Conservation (phyloP, 2,329 filamentous ascomycete genomes). For the Xylariales sp. region DNA sequence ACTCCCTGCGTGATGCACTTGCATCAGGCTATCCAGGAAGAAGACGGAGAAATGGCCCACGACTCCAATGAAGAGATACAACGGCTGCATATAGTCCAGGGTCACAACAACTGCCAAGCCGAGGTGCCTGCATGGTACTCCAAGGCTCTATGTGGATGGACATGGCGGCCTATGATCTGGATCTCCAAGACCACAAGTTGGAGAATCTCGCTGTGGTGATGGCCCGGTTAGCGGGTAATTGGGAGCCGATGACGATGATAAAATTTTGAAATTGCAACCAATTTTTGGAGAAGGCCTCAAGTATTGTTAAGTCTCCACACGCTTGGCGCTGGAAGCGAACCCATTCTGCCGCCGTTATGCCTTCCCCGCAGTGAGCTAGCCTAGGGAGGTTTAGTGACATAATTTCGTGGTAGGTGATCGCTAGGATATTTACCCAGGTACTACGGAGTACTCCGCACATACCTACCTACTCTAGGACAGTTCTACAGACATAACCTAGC, state of each 20-base stretch:
- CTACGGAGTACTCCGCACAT: no score
- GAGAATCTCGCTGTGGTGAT: not conserved
- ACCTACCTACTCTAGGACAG: no score
- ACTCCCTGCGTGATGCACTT: not conserved
- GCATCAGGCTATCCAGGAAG: slow-evolving; percentile 3
- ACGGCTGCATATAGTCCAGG: not conserved
- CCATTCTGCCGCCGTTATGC: not conserved
- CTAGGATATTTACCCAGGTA: no score
- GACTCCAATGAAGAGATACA: not conserved
- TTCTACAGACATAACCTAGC: no score
- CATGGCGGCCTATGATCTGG: no score
- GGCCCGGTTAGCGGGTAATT: slow-evolving; percentile 9
- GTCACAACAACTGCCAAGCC: not conserved
- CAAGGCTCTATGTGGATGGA: slow-evolving; percentile 1
- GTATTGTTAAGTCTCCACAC: not conserved
- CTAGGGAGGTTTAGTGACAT: no score
- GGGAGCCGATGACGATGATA: not conserved
- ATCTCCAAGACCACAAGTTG: not conserved
- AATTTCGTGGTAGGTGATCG: no score
- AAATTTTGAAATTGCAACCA: not conserved
- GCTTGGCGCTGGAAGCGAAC: not conserved
- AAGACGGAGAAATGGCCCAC: not conserved
- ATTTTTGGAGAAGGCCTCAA: not conserved
- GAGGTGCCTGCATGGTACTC: slow-evolving; percentile 3
- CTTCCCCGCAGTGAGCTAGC: no score